Percentiles rank a stretch among this genome's conserved stretches.
phyloP scores from a whole-genome alignment of 768 basidiomycete genomes.

The Termitomyces sp. region DNA sequence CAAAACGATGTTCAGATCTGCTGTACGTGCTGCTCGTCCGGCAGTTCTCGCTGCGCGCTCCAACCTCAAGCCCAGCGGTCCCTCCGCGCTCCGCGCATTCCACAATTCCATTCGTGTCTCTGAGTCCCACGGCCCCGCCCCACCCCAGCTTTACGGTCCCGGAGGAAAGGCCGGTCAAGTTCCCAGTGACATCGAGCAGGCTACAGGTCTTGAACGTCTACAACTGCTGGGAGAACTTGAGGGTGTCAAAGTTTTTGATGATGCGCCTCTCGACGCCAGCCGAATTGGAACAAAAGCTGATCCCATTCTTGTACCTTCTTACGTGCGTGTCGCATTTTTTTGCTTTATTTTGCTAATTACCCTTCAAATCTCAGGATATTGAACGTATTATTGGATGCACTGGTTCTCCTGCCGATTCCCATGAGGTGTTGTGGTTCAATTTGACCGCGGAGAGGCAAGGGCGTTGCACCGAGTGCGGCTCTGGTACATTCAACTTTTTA shows the following conservation, averaged over 20 bases:
- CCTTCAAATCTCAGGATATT: conserved; percentile 48
- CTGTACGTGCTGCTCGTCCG: conserved; percentile 44
- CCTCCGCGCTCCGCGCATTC: conserved; percentile 47
- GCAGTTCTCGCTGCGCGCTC: conserved; percentile 37
- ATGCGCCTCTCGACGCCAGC: conserved; percentile 78
- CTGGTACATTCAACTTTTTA: conserved; percentile 52
- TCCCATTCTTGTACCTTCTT: conserved; percentile 84
- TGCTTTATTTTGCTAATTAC: conserved; percentile 1
- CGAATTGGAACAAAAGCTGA: conserved; percentile 84
- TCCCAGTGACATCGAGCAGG: conserved; percentile 84
- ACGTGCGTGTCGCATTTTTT: conserved; percentile 49
- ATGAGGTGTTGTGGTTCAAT: conserved; percentile 87
- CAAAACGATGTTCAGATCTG: conserved; percentile 41
- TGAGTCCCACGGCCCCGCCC: conserved; percentile 44
- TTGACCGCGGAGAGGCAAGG: conserved; percentile 60
- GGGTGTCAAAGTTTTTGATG: conserved; percentile 88
- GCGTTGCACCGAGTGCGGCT: conserved; percentile 93
- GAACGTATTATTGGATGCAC: conserved; percentile 93
- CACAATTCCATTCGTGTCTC: conserved; percentile 59
- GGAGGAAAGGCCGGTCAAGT: conserved; percentile 74
- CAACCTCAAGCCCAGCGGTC: conserved; percentile 28
- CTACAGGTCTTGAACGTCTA: conserved; percentile 95
- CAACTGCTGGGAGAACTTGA: conserved; percentile 87
- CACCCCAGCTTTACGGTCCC: conserved; percentile 66
- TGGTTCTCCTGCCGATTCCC: conserved; percentile 91